phyloP scores from a whole-genome alignment of 805 yeast species.

The Spathaspora girioi region DNA sequence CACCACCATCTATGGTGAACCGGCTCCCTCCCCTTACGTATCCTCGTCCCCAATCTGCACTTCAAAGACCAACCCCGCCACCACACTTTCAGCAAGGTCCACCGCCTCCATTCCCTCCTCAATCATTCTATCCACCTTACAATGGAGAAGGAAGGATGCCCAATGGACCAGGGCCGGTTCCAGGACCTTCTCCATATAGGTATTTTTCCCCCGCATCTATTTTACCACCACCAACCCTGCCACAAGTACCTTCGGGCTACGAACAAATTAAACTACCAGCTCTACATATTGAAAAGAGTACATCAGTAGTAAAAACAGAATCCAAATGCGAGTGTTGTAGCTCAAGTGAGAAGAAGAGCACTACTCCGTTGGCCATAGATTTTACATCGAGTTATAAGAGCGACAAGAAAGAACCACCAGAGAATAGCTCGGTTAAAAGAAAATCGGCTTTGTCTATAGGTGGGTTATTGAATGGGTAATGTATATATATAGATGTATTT shows the following conservation, averaged over 20 bases:
- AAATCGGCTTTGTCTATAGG: slow-evolving; percentile 34
- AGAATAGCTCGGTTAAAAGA: slow-evolving; percentile 1
- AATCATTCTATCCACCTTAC: slow-evolving; percentile 26
- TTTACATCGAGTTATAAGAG: slow-evolving; percentile 18
- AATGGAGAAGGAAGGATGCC: slow-evolving; percentile 33
- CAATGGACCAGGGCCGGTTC: slow-evolving; percentile 41
- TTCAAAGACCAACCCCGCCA: slow-evolving; percentile 2
- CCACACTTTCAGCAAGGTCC: slow-evolving; percentile 4
- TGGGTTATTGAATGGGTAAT: slow-evolving; percentile 31
- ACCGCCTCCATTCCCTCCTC: background rate
- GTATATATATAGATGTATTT: background rate
- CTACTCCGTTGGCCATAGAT: slow-evolving; percentile 24
- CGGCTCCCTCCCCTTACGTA: slow-evolving; percentile 1
- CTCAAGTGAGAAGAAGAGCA: slow-evolving; percentile 2
- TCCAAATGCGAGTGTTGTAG: background rate
- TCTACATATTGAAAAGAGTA: background rate
- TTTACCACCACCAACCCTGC: slow-evolving; percentile 1
- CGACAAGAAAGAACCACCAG: background rate
- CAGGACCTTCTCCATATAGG: slow-evolving; percentile 31
- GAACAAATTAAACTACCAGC: slow-evolving; percentile 5
- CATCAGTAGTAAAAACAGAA: background rate
- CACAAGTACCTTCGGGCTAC: background rate
- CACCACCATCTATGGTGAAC: background rate
- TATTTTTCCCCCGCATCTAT: slow-evolving; percentile 6
- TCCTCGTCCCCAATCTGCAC: background rate